Percentiles rank a stretch among this genome's conserved stretches.
phyloP scores from a whole-genome alignment of 352 stramenopile genomes.

The Phytophthora cajani region DNA sequence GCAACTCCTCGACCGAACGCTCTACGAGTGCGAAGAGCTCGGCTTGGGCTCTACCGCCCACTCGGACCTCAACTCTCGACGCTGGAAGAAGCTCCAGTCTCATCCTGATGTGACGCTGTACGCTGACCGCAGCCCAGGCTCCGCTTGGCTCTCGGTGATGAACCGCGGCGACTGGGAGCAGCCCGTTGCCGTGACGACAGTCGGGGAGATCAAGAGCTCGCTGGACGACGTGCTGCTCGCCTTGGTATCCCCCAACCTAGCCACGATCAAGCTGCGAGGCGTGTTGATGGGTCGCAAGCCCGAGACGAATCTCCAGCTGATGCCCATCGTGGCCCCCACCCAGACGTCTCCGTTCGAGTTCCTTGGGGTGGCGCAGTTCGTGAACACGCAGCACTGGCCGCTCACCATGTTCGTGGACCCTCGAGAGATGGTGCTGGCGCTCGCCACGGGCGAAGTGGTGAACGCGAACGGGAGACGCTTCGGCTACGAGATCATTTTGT shows the following conservation, averaged over 20 bases:
- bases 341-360: conserved; percentile 24
- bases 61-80: conserved; percentile 14
- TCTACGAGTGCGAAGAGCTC: conserved; percentile 36
- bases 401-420: conserved; percentile 30
- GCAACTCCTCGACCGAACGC: conserved; percentile 33
- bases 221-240: conserved; percentile 31
- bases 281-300: conserved; percentile 24
- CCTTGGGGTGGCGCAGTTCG: conserved; percentile 22
- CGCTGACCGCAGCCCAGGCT: conserved; percentile 19
- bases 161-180: conserved; percentile 33
- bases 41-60: conserved; percentile 23
- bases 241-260: conserved; percentile 18
- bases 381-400: conserved; percentile 34
- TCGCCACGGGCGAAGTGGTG: conserved; percentile 30
- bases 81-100: conserved; percentile 38
- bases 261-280: conserved; percentile 22
- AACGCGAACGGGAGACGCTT: conserved; percentile 26
- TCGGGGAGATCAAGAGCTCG: conserved; percentile 27
- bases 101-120: conserved; percentile 33
- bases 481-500: conserved; percentile 36
- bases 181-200: conserved; percentile 25
- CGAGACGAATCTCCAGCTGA: conserved; percentile 16
- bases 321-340: conserved; percentile 23
- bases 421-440: conserved; percentile 27
- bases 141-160: conserved; percentile 28